Conservation (phyloP, 2,329 filamentous ascomycete genomes). For the Fusarium verticillioides region DNA sequence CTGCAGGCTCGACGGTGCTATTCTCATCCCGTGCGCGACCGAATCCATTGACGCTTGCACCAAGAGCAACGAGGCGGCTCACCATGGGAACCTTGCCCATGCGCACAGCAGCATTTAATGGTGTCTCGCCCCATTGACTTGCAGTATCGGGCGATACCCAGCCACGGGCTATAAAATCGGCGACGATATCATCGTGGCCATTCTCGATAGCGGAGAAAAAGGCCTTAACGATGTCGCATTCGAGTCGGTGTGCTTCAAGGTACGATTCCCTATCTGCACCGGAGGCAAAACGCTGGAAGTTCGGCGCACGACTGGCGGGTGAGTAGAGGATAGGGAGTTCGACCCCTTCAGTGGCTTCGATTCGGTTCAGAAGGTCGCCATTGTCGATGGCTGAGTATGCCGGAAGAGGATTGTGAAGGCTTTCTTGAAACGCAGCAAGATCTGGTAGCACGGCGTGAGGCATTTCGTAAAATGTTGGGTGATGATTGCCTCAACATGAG, state of each 20-base stretch:
- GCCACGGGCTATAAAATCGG: constrained; percentile 47
- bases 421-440: neutral
- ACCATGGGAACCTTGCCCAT: constrained; percentile 47
- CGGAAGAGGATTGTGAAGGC: constrained; percentile 10
- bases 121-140: constrained; percentile 45
- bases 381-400: constrained; percentile 34
- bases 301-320: neutral
- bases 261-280: neutral
- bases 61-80: constrained; percentile 49
- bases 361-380: constrained; percentile 30
- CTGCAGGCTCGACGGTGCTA: neutral
- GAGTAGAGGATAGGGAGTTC: constrained; percentile 36
- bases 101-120: constrained; percentile 52
- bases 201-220: constrained; percentile 47
- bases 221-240: constrained; percentile 44
- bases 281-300: neutral
- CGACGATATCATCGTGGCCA: constrained; percentile 45
- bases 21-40: constrained; percentile 16
- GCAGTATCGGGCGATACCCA: constrained; percentile 54
- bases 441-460: neutral
- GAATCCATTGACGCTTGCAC: constrained; percentile 49
- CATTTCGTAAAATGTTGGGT: neutral
- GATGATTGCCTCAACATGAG: neutral
- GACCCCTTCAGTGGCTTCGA: constrained; percentile 32
- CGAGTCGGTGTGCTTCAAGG: constrained; percentile 22